Evolutionary conservation across 768 basidiomycete genomes (phyloP), one percentile per base, ranked within the genome.

Genomic region (Tulasnella sp.): DNA sequence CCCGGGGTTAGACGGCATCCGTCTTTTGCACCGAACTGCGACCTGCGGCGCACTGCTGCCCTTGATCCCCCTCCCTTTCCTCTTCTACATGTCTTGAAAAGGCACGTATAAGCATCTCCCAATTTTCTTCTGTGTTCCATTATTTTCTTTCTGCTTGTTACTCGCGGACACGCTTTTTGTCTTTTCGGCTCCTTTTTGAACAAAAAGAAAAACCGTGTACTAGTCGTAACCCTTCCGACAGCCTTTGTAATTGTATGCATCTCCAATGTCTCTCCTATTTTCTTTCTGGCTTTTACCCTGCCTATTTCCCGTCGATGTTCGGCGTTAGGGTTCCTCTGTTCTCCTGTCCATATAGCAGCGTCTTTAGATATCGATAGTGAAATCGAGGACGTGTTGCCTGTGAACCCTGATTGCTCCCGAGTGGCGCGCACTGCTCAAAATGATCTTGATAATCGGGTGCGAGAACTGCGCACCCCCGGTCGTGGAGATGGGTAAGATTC

Each of bases 111-210:
- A 68, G 62, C 62, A 68, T 68, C 34, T 14, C 40, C 10, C 62
- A 68, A n/a, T 1, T 68, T 27, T 34, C 10, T n/a, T n/a, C 62
- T 68, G 24, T 68, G 34, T 34, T 34, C 62, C 24, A 68, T 68
- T 31, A 68, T 27, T n/a, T 27, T 68, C 62, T 68, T 68, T 34
- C 34, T n/a, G n/a, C 58, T 68, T 34, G 24, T 68, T 68, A 14
- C 62, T 68, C 62, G 62, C 62, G 62, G 62, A 68, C 62, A 68
- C 62, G 62, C 62, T 68, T 68, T 52, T 52, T 52, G 18, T 24
- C 48, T 52, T 24, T 19, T 46, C 24, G 6, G 48, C 62, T 34
- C 34, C 14, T 31, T 68, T 31, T 31, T 4, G 19, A 34, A n/a
- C 62, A 68, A 27, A 31, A 34, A 68, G n/a, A 68, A 68, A 68